phyloP scores from a whole-genome alignment of 148 eudicot species.

The Chenopodium album region DNA sequence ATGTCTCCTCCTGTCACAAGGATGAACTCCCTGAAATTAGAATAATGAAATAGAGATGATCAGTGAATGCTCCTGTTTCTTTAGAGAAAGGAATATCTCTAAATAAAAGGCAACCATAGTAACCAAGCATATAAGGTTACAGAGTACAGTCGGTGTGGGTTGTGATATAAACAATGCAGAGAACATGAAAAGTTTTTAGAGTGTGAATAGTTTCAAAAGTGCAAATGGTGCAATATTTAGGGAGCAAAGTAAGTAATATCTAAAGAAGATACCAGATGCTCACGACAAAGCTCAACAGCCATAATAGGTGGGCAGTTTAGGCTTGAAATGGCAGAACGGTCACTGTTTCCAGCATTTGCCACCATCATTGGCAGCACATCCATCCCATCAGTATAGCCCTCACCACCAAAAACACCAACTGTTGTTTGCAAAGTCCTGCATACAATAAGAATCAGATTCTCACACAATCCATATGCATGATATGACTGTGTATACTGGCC shows the following conservation, averaged over 20 bases:
- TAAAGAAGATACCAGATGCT: conserved; percentile 70
- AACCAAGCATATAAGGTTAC: background rate
- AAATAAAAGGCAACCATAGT: conserved; percentile 2
- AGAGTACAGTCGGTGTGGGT: background rate
- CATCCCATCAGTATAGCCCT: conserved; percentile 66
- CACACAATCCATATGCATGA: conserved; percentile 4
- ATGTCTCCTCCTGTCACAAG: conserved; percentile 85
- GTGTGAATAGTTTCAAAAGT: background rate
- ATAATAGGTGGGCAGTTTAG: conserved; percentile 72
- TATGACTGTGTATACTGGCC: background rate
- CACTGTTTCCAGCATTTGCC: conserved; percentile 85
- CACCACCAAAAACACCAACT: conserved; percentile 96
- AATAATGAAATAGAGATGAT: conserved; percentile 12
- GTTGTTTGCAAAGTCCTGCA: conserved; percentile 97
- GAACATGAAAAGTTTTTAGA: background rate
- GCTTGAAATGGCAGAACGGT: conserved; percentile 89
- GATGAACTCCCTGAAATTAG: conserved; percentile 86
- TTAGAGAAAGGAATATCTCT: background rate
- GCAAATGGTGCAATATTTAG: too few relatives aligned
- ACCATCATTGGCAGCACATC: conserved; percentile 79
- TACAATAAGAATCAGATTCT: conserved; percentile 19
- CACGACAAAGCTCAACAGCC: conserved; percentile 93
- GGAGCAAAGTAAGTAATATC: too few relatives aligned
- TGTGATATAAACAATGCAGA: background rate
- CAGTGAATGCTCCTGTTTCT: background rate